These are phyloP conservation scores for Diddensiella santjacobensis DNA, from an alignment of 805 yeast species.

Conservation along the genomic window DNA sequence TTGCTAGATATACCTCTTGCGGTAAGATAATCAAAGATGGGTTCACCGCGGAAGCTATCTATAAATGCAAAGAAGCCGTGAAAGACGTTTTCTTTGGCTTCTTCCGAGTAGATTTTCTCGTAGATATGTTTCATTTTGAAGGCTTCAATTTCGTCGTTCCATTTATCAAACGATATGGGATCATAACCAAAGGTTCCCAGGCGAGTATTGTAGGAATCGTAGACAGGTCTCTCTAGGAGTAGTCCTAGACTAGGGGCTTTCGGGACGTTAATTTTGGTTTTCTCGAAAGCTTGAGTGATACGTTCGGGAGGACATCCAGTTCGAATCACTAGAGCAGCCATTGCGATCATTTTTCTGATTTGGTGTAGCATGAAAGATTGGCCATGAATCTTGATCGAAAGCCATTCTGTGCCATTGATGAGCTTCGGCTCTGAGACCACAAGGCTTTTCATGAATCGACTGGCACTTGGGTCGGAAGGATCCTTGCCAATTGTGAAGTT, in stretches of 20 bases:
- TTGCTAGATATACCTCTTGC: constrained; percentile 30
- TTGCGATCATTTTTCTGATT: constrained; percentile 95
- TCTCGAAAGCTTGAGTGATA: constrained; percentile 71
- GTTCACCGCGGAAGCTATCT: constrained; percentile 71
- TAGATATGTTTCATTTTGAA: constrained; percentile 87
- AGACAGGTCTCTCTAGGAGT: constrained; percentile 86
- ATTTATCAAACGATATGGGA: constrained; percentile 62
- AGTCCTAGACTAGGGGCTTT: constrained; percentile 97
- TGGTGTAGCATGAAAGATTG: constrained; percentile 98
- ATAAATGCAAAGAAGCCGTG: constrained; percentile 88
- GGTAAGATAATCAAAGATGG: constrained; percentile 53
- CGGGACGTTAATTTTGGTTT: constrained; percentile 79
- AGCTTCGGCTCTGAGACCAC: constrained; percentile 84
- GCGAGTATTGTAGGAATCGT: constrained; percentile 74
- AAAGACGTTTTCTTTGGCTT: constrained; percentile 79
- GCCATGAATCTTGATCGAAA: constrained; percentile 92
- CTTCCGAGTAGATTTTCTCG: constrained; percentile 89
- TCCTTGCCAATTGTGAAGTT: constrained; percentile 80
- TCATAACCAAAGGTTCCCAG: constrained; percentile 75
- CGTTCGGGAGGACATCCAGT: constrained; percentile 79
- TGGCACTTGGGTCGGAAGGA: constrained; percentile 80
- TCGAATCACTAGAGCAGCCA: constrained; percentile 83
- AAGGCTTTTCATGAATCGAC: constrained; percentile 74
- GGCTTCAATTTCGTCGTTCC: constrained; percentile 66
- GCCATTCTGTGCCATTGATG: constrained; percentile 94